phyloP scores from a whole-genome alignment of 225 moss, liverwort and hornwort species.

The Pseudoscleropodium purum region DNA sequence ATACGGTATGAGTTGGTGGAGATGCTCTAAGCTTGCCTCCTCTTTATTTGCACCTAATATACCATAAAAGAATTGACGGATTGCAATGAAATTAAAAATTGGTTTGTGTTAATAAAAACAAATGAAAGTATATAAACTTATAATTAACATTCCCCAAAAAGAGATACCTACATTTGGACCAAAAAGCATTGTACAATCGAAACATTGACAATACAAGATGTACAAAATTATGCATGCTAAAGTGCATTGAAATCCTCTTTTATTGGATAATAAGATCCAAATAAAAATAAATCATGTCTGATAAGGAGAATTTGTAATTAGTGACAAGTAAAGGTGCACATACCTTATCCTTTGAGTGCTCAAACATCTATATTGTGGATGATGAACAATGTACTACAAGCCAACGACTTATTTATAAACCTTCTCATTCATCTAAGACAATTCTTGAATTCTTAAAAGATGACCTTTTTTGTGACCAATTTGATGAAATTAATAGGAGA shows the following conservation, averaged over 20 bases:
- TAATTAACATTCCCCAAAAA: not conserved
- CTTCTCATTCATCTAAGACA: not conserved
- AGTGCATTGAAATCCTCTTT: not conserved
- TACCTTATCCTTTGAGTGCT: not conserved
- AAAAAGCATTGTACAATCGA: no score
- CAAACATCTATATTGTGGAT: not conserved
- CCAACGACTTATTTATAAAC: not conserved
- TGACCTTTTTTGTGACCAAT: not conserved
- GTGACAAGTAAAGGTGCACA: fast-evolving
- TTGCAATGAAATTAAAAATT: no score
- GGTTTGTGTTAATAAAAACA: not conserved
- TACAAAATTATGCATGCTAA: not conserved
- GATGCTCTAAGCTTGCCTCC: no score
- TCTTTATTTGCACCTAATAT: no score
- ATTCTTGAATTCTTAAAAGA: not conserved
- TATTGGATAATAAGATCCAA: not conserved
- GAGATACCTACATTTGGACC: not conserved
- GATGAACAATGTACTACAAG: not conserved
- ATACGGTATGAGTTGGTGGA: no score
- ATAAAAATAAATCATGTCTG: not conserved
- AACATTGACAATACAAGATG: not conserved
- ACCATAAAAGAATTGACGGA: no score
- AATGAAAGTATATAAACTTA: no score
- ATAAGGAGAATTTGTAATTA: not conserved
- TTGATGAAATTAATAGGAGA: not conserved